Evolutionary conservation across 1,139 yeast species (phyloP).

Genomic region (Geotrichum restrictum): DNA sequence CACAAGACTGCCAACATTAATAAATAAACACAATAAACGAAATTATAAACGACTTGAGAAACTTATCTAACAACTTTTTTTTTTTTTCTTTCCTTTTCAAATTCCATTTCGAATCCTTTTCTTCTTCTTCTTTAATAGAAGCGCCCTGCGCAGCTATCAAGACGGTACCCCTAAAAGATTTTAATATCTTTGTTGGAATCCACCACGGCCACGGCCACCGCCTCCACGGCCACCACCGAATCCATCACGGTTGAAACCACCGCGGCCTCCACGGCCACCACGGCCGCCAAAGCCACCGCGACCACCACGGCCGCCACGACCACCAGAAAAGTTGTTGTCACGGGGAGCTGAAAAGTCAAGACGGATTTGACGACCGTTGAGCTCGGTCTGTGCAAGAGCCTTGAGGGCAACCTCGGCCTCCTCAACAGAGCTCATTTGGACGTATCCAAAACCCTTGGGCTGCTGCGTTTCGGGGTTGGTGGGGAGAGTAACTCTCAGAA

Average conservation of each 20-base stretch:
- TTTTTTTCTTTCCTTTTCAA: too few species aligned
- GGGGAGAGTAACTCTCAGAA: constrained; percentile 87
- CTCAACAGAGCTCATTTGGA: constrained; percentile 78
- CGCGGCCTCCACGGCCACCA: constrained; percentile 48
- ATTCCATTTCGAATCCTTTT: too few species aligned
- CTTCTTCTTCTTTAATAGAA: constrained; percentile 16
- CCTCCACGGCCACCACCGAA: constrained; percentile 25
- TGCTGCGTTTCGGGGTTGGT: constrained; percentile 98
- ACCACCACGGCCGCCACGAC: constrained; percentile 37
- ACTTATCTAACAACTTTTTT: too few species aligned
- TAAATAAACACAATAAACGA: too few species aligned
- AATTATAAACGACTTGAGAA: too few species aligned
- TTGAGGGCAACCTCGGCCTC: constrained; percentile 89
- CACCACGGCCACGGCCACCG: constrained; percentile 32
- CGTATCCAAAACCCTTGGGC: constrained; percentile 98
- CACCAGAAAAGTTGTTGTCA: constrained; percentile 45
- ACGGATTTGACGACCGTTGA: constrained; percentile 91
- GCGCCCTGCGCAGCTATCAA: constrained; percentile 28
- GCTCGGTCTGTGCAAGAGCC: constrained; percentile 80
- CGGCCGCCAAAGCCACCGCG: constrained; percentile 44
- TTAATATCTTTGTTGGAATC: constrained; percentile 29
- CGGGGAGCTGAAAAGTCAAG: constrained; percentile 92
- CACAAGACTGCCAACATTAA: too few species aligned
- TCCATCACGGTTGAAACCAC: constrained; percentile 31
- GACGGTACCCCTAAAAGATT: too few species aligned